Percentiles rank a stretch among this genome's conserved stretches.
phyloP scores from a whole-genome alignment of 441 rosid genomes.

The Eruca vesicaria region DNA sequence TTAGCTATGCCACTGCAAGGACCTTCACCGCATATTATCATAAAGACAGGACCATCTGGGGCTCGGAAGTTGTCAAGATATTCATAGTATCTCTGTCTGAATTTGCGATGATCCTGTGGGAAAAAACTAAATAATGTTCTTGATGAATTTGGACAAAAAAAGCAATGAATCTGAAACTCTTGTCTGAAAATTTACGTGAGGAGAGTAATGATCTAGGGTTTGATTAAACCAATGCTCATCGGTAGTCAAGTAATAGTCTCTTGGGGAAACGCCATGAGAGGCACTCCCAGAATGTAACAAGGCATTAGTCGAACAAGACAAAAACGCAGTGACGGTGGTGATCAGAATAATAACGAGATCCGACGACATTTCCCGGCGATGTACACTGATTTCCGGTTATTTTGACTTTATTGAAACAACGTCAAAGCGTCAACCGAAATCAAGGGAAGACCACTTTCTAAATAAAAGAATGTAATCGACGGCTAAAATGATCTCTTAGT shows the following conservation, averaged over 20 bases:
- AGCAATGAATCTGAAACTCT: background rate
- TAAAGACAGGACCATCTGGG: constrained; percentile 75
- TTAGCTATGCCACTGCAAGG: constrained; percentile 68
- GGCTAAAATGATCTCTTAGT: background rate
- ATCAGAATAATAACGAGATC: background rate
- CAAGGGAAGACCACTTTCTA: constrained; percentile 21
- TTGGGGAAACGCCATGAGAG: constrained; percentile 36
- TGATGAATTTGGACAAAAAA: background rate
- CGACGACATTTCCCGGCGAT: constrained; percentile 1
- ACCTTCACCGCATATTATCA: constrained; percentile 74
- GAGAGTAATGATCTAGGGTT: constrained; percentile 77
- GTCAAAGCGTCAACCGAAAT: background rate
- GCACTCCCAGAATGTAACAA: constrained; percentile 29
- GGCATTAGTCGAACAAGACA: constrained; percentile 24
- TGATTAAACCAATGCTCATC: constrained; percentile 72
- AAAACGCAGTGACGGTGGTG: background rate
- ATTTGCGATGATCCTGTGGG: constrained; percentile 56
- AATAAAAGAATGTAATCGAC: background rate
- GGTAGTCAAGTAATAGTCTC: constrained; percentile 53
- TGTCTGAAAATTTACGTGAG: constrained; percentile 40
- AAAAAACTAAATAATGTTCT: background rate
- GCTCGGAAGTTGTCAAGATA: constrained; percentile 55
- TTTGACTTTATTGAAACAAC: background rate
- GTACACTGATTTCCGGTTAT: background rate
- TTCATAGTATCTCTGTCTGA: constrained; percentile 76